Conservation (phyloP, 108 stramenopile genomes). For the Nitzschia palea region DNA sequence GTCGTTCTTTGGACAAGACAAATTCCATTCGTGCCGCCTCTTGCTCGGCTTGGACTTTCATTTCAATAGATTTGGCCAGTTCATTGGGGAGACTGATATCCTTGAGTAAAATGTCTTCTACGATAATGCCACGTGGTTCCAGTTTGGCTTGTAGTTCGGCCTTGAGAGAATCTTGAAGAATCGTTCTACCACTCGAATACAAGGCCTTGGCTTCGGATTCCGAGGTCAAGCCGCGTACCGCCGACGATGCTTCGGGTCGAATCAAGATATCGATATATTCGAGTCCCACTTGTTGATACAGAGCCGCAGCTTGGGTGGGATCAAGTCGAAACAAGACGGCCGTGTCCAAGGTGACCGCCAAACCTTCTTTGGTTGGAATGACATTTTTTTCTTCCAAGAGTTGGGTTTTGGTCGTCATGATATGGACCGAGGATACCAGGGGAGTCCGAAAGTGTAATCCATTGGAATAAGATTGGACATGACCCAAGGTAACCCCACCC, state of each 20-base stretch:
- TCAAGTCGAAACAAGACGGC: slow-evolving; percentile 40
- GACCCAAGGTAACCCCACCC: slow-evolving; percentile 18
- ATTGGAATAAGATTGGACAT: slow-evolving; percentile 27
- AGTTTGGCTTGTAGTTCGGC: slow-evolving; percentile 37
- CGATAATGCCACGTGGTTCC: slow-evolving; percentile 43
- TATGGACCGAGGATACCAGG: slow-evolving; percentile 19
- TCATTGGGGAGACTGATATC: slow-evolving; percentile 38
- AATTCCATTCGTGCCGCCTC: slow-evolving; percentile 53
- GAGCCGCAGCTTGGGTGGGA: slow-evolving; percentile 25
- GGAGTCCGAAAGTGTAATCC: slow-evolving; percentile 40
- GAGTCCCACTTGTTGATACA: slow-evolving; percentile 35
- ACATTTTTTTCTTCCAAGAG: slow-evolving; percentile 37
- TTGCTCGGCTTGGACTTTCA: slow-evolving; percentile 53
- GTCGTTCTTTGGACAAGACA: slow-evolving; percentile 44
- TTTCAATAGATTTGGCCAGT: slow-evolving; percentile 40
- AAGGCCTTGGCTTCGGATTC: slow-evolving; percentile 52
- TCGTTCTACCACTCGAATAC: slow-evolving; percentile 40
- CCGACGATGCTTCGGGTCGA: slow-evolving; percentile 46
- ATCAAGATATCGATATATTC: slow-evolving; percentile 36
- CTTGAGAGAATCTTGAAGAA: slow-evolving; percentile 39
- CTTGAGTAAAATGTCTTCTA: slow-evolving; percentile 55
- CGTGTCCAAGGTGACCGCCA: slow-evolving; percentile 41
- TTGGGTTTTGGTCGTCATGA: slow-evolving; percentile 43
- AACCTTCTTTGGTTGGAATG: slow-evolving; percentile 51
- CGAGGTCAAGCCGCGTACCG: slow-evolving; percentile 49